Evolutionary conservation across 495 filamentous ascomycete genomes (phyloP), one percentile per base, ranked within the genome.

Genomic region (Trichoderma parareesei): DNA sequence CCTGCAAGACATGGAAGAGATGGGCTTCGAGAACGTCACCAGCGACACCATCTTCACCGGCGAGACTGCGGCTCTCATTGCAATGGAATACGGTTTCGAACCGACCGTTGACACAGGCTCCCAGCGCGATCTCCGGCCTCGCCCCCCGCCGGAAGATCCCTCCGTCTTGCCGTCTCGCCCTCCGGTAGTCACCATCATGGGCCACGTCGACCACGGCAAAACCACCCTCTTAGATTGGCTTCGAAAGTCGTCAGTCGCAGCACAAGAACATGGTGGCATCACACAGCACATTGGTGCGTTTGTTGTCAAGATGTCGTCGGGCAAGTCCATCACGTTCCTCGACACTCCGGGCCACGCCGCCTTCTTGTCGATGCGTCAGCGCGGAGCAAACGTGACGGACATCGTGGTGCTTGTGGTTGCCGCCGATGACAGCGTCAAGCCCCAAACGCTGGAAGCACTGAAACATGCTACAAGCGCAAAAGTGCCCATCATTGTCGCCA

Each of bases 271-370:
- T 69, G 95, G 95, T 65, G 95, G 95, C 46, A 99, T 99, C 69
- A 99, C 95, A 0, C 95, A 99, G 74, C 95, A 98, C 72, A 99
- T 99, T 69, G 95, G 95, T 71, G 95, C 95, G n/a, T 99, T 99
- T 78, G 93, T 90, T 2, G 93, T 98, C 3, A 82, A 83, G 18
- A 85, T 99, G 81, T 88, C 90, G 18, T 85, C 85, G 5, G 92
- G 92, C 35, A 93, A 92, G 74, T 83, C 82, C 3, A 94, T 98
- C 68, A 98, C 95, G 8, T 99, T 99, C 81, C 83, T 99, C 63
- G 95, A 99, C 69, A 99, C 95, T 0, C 95, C 95, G 0, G 95
- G 95, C 4, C 95, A 99, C 74, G 90, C 93, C 41, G 95, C 95
- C 3, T 99, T 99, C 72, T 76, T 97, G 64, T 87, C 87, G 59